Base-by-base conservation (phyloP, 2,329 filamentous ascomycete genomes). In the Penicillium corylophilum region DNA sequence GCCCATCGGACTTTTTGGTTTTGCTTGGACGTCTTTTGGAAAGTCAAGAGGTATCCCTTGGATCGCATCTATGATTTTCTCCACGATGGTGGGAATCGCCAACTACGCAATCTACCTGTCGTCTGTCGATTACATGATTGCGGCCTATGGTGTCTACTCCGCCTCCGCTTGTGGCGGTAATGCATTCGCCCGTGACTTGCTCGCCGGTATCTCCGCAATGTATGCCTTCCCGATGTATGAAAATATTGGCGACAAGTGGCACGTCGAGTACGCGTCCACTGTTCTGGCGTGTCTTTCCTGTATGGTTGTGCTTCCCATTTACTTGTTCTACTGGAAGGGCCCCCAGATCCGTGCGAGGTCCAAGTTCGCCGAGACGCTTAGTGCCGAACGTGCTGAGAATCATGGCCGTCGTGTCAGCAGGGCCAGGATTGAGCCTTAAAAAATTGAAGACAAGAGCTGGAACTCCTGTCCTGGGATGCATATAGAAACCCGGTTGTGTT, bases 101-200 rank as follows among this genome's bases (percentile, higher is more conserved):
- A 90, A 90, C 63, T 87, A 85, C 50, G 75, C 81, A 22, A 88
- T 88, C 49, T 89, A 89, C 71, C 85, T 88, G 78, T 84, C 85
- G 2, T 87, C 85, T 1, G 86, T 89, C 56, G 85, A 90, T 67
- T 90, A 90, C 72, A 88, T 89, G 81, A 82, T 89, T 42, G 85
- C 83, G 51, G 82, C 86, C 1, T 89, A 90, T 61, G 87, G 87
- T 0, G 82, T 83, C 0, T 89, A 88, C 67, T 82, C 85, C 0
- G 86, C 87, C 3, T 88, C 85, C 0, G 87, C 87, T 1, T 89
- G 87, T 0, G 87, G 87, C 48, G 87, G 87, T 24, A 90, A 90
- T 57, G 87, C 86, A 5, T 89, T 86, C 74, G 80, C 85, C 7
- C 80, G 87, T 57, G 87, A 90, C 64, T 84, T 89, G 68, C 73